These are phyloP conservation scores for Aspergillus ochraceus DNA, from an alignment of 2,329 filamentous ascomycete species.

Conservation along the genomic window DNA sequence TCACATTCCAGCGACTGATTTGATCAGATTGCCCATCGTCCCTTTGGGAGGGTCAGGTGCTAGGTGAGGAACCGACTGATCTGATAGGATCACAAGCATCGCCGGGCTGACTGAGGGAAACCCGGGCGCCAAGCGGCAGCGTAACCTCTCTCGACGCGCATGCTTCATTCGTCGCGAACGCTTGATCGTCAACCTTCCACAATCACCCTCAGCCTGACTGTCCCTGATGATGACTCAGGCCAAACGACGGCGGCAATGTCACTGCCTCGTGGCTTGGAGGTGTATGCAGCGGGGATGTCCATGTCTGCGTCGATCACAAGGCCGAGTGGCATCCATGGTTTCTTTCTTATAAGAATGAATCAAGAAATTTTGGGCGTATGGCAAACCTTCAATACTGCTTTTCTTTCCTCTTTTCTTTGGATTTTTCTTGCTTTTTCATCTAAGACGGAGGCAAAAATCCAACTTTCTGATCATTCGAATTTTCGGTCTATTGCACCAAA, in stretches of 20 bases:
- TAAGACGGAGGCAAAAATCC: background rate
- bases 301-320: conserved; percentile 14
- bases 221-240: conserved; percentile 19
- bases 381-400: background rate
- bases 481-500: background rate
- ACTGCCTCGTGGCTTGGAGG: conserved; percentile 19
- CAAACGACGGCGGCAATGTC: conserved; percentile 5
- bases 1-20: background rate
- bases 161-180: background rate
- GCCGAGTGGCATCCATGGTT: conserved; percentile 1
- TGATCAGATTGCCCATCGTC: background rate
- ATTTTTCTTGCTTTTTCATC: background rate
- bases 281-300: background rate
- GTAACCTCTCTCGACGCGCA: background rate
- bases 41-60: background rate
- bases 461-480: background rate
- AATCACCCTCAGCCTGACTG: conserved; percentile 15
- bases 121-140: conserved; percentile 13
- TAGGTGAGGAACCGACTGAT: background rate
- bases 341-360: conserved; percentile 10
- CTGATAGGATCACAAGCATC: conserved; percentile 19
- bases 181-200: background rate
- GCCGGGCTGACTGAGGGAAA: conserved; percentile 14
- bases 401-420: background rate
- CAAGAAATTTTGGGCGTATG: background rate